phyloP scores from a whole-genome alignment of 805 yeast genomes.

The Candida fluviatilis region DNA sequence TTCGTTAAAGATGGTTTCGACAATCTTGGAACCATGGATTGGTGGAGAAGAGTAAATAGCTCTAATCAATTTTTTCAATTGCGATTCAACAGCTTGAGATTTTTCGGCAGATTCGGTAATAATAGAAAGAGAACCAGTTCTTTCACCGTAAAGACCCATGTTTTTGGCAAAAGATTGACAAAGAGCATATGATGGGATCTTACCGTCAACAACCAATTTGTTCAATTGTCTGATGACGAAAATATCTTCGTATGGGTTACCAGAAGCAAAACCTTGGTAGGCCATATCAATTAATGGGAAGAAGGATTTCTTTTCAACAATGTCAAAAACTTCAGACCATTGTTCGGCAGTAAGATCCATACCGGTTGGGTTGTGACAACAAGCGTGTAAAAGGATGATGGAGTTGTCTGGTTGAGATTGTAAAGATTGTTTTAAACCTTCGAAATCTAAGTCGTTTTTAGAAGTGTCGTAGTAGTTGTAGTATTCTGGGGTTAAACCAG shows the following conservation, averaged over 20 bases:
- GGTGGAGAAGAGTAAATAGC: constrained; percentile 94
- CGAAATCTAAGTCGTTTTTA: constrained; percentile 61
- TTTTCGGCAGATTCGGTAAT: constrained; percentile 54
- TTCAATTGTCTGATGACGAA: constrained; percentile 44
- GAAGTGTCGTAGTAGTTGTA: constrained; percentile 69
- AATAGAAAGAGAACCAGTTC: constrained; percentile 74
- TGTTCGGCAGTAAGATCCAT: constrained; percentile 80
- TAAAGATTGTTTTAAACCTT: constrained; percentile 59
- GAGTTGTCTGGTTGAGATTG: constrained; percentile 52
- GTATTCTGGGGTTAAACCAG: constrained; percentile 59
- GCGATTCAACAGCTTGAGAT: constrained; percentile 61
- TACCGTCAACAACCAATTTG: constrained; percentile 45
- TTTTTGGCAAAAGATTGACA: constrained; percentile 47
- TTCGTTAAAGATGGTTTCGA: constrained; percentile 65
- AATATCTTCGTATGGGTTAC: constrained; percentile 70
- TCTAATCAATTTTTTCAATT: constrained; percentile 77
- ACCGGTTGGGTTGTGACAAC: constrained; percentile 98
- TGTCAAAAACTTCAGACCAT: constrained; percentile 72
- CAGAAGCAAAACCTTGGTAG: constrained; percentile 92
- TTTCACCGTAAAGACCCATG: constrained; percentile 48
- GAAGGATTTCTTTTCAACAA: constrained; percentile 52
- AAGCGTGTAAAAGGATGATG: constrained; percentile 80
- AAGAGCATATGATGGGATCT: constrained; percentile 50
- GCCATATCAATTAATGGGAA: constrained; percentile 90
- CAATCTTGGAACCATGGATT: constrained; percentile 88